Evolutionary conservation across 192 early-diverging fungal genomes (phyloP), one percentile per base, ranked within the genome.

Genomic region (Spizellomyces sp.): DNA sequence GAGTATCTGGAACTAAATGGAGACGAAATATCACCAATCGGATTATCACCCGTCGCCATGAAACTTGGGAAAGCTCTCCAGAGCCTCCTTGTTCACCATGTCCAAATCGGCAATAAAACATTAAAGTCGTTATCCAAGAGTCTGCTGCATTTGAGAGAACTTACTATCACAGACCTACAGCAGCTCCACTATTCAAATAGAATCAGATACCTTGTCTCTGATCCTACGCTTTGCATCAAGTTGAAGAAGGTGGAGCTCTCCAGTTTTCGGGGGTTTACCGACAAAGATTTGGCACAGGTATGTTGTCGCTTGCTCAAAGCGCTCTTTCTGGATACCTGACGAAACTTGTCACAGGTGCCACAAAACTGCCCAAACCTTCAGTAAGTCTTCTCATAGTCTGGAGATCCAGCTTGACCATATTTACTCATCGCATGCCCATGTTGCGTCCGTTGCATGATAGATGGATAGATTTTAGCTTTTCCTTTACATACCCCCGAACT

Each of bases 1-100:
- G 82, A 83, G 60, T 83, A 76, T 61, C 60, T 83, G 10, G 82
- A 83, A 52, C 60, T 83, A 22, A 83, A 83, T 61, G 79, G 77
- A 10, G 82, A 83, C 21, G 67, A 78, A 0, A 67, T 83, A 6
- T 41, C 62, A 2, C 48, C 69, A 8, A 22, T 5, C 12, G 58
- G 70, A 5, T 41, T 83, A 21, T 27, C 19, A 7, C 57, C 66
- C 17, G 69, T 80, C 10, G 66, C 69, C 15, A 50, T 63, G 9
- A 50, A 71, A 43, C 42, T 80, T 45, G 63, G 63, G 4, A 70
- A 59, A 15, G 58, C 59, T 6, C 48, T 83, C 8, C 76, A 79
- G 48, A 66, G 66, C 42, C 61, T 83, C 44, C 63, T 83, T 27
- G 54, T 83, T 50, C 82, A 83, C 62, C 76, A 80, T 47, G 68